phyloP scores from a whole-genome alignment of 2,329 filamentous ascomycete genomes.

The Hypoxylon sp. region DNA sequence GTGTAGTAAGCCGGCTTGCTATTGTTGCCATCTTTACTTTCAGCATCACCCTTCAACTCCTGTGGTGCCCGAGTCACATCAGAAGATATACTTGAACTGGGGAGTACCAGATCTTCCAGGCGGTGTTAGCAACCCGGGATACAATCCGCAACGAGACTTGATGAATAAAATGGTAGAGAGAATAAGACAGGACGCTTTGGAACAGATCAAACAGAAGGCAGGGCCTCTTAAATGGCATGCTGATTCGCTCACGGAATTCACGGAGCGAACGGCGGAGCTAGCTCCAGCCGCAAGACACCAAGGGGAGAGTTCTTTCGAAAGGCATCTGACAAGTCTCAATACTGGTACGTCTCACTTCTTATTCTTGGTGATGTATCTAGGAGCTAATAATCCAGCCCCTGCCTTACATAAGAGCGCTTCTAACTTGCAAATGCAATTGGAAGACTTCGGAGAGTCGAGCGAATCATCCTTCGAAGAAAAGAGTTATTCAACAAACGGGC shows the following conservation, averaged over 20 bases:
- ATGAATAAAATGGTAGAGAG: constrained; percentile 48
- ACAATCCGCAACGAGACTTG: constrained; percentile 43
- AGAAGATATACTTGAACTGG: constrained; percentile 62
- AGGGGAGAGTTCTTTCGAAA: constrained; percentile 4
- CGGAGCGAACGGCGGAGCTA: constrained; percentile 13
- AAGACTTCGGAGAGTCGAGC: constrained; percentile 16
- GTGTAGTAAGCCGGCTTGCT: constrained; percentile 68
- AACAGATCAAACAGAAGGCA: constrained; percentile 44
- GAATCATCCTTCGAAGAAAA: constrained; percentile 11
- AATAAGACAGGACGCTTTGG: constrained; percentile 48
- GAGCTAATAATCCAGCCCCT: constrained; percentile 19
- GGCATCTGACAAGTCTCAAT: background rate
- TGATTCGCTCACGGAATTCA: constrained; percentile 50
- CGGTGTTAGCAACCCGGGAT: constrained; percentile 34
- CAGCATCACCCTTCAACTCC: constrained; percentile 56
- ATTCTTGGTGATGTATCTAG: background rate
- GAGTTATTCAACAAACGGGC: background rate
- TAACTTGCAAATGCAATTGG: background rate
- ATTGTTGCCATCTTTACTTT: constrained; percentile 65
- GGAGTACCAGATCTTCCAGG: constrained; percentile 48
- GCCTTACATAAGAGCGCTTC: background rate
- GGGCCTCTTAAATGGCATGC: constrained; percentile 35
- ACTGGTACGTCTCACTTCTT: constrained; percentile 18
- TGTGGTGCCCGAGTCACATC: constrained; percentile 56
- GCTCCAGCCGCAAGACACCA: background rate